Percentiles rank a stretch among this genome's conserved stretches.
These are phyloP conservation scores for Colletotrichum siamense DNA, from an alignment of 2,329 filamentous ascomycete genomes.

Conservation along the genomic window DNA sequence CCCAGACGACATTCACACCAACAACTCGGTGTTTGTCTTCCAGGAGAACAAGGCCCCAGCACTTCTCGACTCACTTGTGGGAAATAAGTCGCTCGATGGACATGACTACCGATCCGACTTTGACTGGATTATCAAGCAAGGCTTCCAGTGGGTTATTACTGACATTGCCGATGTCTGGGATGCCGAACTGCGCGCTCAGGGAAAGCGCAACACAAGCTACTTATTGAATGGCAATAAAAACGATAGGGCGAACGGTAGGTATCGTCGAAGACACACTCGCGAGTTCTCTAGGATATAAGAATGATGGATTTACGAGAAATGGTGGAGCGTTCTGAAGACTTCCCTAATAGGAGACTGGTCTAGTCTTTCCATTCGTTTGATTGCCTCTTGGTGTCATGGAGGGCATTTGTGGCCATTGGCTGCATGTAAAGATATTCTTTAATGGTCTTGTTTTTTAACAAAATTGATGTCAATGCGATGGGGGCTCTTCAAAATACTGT, in stretches of 20 bases:
- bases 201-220: neutral
- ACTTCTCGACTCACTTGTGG: neutral
- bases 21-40: neutral
- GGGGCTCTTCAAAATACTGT: neutral
- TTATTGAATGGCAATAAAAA: neutral
- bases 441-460: neutral
- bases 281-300: neutral
- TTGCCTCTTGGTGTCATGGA: neutral
- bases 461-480: fast-evolving
- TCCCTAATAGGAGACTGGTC: neutral
- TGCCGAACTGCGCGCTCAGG: neutral
- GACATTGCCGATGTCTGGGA: neutral
- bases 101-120: neutral
- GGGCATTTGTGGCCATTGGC: neutral
- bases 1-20: neutral
- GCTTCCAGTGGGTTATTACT: neutral
- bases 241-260: neutral
- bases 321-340: neutral
- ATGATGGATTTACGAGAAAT: neutral
- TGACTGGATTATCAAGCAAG: neutral
- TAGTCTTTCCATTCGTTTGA: neutral
- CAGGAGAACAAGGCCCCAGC: neutral
- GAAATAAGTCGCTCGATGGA: neutral
- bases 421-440: neutral
- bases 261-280: neutral